Evolutionary conservation across 1,284 basidiomycete genomes (phyloP), one percentile per base, ranked within the genome.

Genomic region (Boletellus deceptivus): DNA sequence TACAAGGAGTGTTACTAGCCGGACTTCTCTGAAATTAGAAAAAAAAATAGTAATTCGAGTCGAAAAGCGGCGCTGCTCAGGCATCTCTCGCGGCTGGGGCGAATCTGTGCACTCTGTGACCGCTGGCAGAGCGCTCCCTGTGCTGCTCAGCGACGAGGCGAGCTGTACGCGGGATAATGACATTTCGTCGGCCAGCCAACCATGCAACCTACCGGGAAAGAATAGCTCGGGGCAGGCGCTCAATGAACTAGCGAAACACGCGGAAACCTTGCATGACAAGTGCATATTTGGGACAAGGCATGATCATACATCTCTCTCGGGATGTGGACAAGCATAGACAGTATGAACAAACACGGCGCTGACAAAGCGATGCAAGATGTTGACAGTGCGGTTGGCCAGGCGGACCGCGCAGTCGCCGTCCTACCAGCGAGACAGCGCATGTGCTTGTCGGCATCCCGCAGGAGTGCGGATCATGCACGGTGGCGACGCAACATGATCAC

Each of bases 11-110:
- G 48, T 66, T 60, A 41, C 43, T 60, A 68, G 59, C 63, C 61
- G 59, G 63, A 56, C 53, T 67, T 65, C 54, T 55, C 53, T 62
- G 55, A 61, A 67, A 68, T 65, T 46, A 53, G 52, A 35, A 35
- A 58, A 55, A 63, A 63, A 51, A 65, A 67, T 54, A 68, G 65
- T 64, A 56, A 59, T 48, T 65, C 64, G 52, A 54, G 59, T 67
- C 56, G 52, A 46, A 52, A 65, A 59, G 52, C 55, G 27, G 54
- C 46, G 46, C 48, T 44, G 42, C 46, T 47, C 41, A 24, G 34
- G 46, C 52, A 43, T 29, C 48, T 45, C 25, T 51, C 41, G 40
- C 39, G 34, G 44, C 50, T 50, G 33, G 52, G 42, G 62, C 43
- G 55, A 33, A 36, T 51, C 41, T 39, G 14, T 48, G 34, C 40